Evolutionary conservation across 2,329 filamentous ascomycete genomes (phyloP).

Genomic region (Hypoxylon sp.): DNA sequence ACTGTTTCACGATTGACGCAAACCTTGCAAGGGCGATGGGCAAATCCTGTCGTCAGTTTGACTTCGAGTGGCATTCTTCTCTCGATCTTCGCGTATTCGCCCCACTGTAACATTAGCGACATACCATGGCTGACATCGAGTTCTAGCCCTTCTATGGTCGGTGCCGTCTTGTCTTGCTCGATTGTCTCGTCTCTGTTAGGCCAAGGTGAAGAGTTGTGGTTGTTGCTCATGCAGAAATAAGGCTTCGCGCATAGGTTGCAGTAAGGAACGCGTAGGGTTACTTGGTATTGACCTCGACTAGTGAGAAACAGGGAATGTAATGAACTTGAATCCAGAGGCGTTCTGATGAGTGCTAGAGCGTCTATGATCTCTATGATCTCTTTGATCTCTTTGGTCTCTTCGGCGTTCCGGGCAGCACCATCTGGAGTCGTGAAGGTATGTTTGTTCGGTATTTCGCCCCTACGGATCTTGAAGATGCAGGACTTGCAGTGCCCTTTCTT

Average conservation of each 20-base stretch:
- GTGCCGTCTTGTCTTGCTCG: not conserved
- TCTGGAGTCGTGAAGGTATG: too few species aligned
- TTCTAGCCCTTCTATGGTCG: constrained; percentile 32
- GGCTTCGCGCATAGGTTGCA: constrained; percentile 34
- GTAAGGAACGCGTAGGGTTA: constrained; percentile 35
- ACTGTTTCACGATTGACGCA: constrained; percentile 33
- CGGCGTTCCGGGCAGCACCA: too few species aligned
- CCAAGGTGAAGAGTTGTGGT: not conserved
- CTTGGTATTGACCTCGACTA: constrained; percentile 5
- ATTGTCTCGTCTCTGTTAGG: not conserved
- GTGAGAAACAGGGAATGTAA: too few species aligned
- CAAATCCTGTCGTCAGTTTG: constrained; percentile 31
- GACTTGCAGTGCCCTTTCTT: not conserved
- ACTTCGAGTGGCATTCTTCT: constrained; percentile 6
- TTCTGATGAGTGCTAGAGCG: too few species aligned
- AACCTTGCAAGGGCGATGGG: constrained; percentile 28
- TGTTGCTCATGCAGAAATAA: constrained; percentile 2
- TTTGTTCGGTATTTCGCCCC: too few species aligned
- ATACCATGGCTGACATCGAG: constrained; percentile 31
- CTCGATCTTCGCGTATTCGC: not conserved
- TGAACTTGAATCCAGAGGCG: too few species aligned
- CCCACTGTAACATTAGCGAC: constrained; percentile 27
- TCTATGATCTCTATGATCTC: too few species aligned
- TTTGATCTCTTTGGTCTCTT: too few species aligned
- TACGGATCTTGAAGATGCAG: not conserved